Conservation (phyloP, 2,329 filamentous ascomycete species). For the Diaporthe caulivora region DNA sequence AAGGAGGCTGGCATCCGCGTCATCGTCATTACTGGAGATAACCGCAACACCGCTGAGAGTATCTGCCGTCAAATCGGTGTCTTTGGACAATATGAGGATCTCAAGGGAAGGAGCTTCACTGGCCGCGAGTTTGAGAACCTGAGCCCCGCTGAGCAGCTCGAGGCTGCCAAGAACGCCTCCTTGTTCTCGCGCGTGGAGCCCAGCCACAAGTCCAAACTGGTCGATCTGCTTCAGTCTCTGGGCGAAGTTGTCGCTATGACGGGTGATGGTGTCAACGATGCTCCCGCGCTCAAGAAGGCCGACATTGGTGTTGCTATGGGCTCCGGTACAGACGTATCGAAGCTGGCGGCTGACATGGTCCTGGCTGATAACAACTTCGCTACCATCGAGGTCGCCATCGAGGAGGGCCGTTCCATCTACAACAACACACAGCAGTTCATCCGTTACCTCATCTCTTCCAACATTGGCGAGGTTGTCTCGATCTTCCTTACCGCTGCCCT, state of each 20-base stretch:
- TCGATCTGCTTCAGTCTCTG: conserved; percentile 92
- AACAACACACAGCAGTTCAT: conserved; percentile 99
- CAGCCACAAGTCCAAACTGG: conserved; percentile 95
- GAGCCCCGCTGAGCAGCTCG: conserved; percentile 81
- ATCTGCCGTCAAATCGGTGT: conserved; percentile 98
- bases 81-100: conserved; percentile 84
- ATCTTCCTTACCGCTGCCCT: conserved; percentile 97
- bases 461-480: conserved; percentile 98
- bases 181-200: conserved; percentile 98
- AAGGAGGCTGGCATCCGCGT: conserved; percentile 94
- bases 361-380: conserved; percentile 99
- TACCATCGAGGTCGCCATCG: conserved; percentile 94
- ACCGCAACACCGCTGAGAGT: conserved; percentile 96
- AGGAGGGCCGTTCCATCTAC: conserved; percentile 98
- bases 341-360: conserved; percentile 98
- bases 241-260: conserved; percentile 99
- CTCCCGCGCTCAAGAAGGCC: conserved; percentile 96
- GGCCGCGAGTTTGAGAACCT: conserved; percentile 94
- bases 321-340: conserved; percentile 95
- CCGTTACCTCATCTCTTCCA: conserved; percentile 97
- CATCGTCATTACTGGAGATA: conserved; percentile 98
- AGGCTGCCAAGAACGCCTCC: conserved; percentile 86
- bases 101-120: conserved; percentile 93
- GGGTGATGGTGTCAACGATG: conserved; percentile 98
- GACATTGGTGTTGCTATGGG: conserved; percentile 99